A percentile compares a stretch with the other conserved stretches of the same genome.
phyloP scores from a whole-genome alignment of 2,329 filamentous ascomycete species.

The Paraphaeosphaeria minitans region DNA sequence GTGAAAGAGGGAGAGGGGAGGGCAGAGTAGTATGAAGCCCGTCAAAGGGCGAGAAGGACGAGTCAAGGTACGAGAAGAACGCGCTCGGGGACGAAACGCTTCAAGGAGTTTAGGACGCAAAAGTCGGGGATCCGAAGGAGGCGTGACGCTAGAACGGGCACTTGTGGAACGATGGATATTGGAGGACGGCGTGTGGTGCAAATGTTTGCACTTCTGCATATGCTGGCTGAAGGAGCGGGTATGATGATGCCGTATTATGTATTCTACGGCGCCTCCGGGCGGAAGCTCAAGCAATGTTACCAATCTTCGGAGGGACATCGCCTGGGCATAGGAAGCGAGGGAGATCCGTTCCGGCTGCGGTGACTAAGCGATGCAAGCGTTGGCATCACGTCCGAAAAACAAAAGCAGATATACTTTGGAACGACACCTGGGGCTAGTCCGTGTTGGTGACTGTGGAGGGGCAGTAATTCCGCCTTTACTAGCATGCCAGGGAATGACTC shows the following conservation, averaged over 20 bases:
- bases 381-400: background rate
- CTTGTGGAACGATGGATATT: background rate
- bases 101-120: background rate
- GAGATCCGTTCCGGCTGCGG: constrained; percentile 5
- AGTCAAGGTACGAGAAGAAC: constrained; percentile 1
- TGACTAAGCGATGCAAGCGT: constrained; percentile 4
- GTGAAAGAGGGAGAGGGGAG: background rate
- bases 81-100: background rate
- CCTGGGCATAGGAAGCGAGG: background rate
- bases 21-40: background rate
- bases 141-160: background rate
- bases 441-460: background rate
- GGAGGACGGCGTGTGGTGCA: background rate
- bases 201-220: background rate
- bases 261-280: background rate
- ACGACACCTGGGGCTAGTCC: background rate
- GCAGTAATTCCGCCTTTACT: background rate
- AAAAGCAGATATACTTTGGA: background rate
- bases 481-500: background rate
- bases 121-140: constrained; percentile 1
- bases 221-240: background rate
- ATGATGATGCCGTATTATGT: background rate
- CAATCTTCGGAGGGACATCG: background rate
- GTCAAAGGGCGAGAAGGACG: background rate
- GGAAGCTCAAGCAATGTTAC: constrained; percentile 5